Percentiles rank a stretch among this genome's conserved stretches.
Conservation (phyloP, 2,329 filamentous ascomycete genomes). For the Penicillium brevicompactum region DNA sequence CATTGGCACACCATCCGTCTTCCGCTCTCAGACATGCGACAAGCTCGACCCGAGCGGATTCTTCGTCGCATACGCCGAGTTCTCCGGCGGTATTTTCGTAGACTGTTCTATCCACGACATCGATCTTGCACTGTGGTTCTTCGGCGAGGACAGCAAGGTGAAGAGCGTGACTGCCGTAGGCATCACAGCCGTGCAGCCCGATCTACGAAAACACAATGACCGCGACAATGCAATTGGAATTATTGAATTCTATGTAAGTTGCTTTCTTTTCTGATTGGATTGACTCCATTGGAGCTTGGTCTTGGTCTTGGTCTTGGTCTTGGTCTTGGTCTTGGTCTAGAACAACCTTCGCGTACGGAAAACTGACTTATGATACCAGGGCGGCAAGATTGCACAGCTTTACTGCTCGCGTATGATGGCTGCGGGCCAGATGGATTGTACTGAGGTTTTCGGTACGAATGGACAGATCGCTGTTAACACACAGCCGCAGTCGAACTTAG, state of each 20-base stretch:
- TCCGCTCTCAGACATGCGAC: conserved; percentile 66
- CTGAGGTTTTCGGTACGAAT: conserved; percentile 65
- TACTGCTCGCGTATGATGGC: conserved; percentile 67
- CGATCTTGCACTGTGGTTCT: conserved; percentile 63
- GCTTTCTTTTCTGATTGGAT: no score
- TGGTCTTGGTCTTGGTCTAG: neutral
- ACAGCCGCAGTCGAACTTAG: conserved; percentile 56
- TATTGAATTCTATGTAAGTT: conserved; percentile 57
- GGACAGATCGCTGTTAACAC: conserved; percentile 64
- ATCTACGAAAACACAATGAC: conserved; percentile 56
- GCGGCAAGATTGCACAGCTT: conserved; percentile 62
- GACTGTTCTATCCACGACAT: conserved; percentile 70
- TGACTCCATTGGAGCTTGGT: no score
- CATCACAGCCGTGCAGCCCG: conserved; percentile 59
- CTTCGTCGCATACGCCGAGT: conserved; percentile 66
- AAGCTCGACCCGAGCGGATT: conserved; percentile 63
- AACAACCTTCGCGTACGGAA: neutral
- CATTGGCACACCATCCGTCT: conserved; percentile 60
- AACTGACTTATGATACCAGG: conserved; percentile 16
- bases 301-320: neutral
- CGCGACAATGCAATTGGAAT: conserved; percentile 63
- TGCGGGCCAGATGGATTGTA: conserved; percentile 64
- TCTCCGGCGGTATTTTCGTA: conserved; percentile 66
- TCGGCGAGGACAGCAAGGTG: conserved; percentile 53
- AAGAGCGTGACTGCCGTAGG: conserved; percentile 58